Evolutionary conservation across 2,329 filamentous ascomycete genomes (phyloP).

Genomic region (Clarireedia hainanense): DNA sequence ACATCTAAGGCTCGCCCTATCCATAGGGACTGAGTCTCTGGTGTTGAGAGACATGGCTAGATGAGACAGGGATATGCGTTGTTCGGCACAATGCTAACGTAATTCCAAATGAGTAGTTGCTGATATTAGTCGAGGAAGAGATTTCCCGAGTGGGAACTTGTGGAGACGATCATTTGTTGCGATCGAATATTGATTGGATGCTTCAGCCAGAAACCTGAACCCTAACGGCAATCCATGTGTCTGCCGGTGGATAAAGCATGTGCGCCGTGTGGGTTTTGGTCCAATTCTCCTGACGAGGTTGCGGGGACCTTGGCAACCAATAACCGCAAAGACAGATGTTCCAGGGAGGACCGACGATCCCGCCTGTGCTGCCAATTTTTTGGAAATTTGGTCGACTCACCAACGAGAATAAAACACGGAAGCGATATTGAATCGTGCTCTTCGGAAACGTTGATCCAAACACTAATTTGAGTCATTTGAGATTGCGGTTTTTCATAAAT

Average conservation of each 20-base stretch:
- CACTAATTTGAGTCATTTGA: neutral
- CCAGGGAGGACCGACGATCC: neutral
- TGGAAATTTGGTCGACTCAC: neutral
- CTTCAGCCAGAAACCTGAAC: neutral
- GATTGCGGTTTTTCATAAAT: neutral
- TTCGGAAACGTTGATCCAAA: neutral
- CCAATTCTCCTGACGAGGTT: neutral
- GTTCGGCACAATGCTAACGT: neutral
- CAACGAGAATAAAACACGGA: neutral
- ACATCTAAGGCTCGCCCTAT: neutral
- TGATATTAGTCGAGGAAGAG: neutral
- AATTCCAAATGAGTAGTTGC: neutral
- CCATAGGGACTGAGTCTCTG: neutral
- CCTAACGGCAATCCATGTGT: slow-evolving; percentile 1
- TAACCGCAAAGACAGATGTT: neutral
- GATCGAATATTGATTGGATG: slow-evolving; percentile 8
- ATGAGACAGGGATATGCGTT: neutral
- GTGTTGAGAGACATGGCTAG: neutral
- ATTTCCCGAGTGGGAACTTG: neutral
- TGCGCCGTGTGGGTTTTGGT: neutral
- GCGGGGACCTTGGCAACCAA: neutral
- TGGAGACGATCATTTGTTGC: neutral
- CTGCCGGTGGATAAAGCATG: neutral
- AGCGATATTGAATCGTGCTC: neutral
- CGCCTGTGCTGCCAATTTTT: neutral